Percentiles rank a stretch among this genome's conserved stretches.
These are phyloP conservation scores for Cladosporium sp. DNA, from an alignment of 2,329 filamentous ascomycete genomes.

Conservation along the genomic window DNA sequence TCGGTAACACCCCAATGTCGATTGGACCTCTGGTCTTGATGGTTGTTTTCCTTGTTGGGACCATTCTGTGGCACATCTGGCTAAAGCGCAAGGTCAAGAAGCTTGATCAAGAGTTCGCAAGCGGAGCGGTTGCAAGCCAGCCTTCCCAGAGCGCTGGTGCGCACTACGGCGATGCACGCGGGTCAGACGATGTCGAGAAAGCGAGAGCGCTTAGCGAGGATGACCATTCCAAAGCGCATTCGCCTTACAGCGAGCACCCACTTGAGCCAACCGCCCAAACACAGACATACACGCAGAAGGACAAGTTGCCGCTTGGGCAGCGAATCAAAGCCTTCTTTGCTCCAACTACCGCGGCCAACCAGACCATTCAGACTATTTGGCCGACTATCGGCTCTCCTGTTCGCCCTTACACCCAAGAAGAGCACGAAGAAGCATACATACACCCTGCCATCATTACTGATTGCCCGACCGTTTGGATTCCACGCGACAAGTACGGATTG, in stretches of 20 bases:
- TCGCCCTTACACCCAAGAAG: slow-evolving; percentile 32
- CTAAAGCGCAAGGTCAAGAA: slow-evolving; percentile 38
- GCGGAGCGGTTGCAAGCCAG: slow-evolving; percentile 23
- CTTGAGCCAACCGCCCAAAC: neutral
- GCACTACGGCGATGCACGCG: slow-evolving; percentile 32
- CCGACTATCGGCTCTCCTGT: slow-evolving; percentile 33
- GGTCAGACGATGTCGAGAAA: slow-evolving; percentile 19
- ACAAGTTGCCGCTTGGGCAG: slow-evolving; percentile 24
- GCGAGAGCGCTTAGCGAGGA: slow-evolving; percentile 33
- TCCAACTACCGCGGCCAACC: slow-evolving; percentile 25
- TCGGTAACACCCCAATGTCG: slow-evolving; percentile 33
- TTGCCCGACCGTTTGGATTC: slow-evolving; percentile 49
- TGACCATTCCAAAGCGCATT: slow-evolving; percentile 16
- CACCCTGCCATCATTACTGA: slow-evolving; percentile 47
- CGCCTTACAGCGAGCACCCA: slow-evolving; percentile 2
- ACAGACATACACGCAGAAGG: neutral
- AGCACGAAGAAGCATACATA: slow-evolving; percentile 47
- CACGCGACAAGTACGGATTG: slow-evolving; percentile 47
- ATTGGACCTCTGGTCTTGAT: slow-evolving; percentile 47
- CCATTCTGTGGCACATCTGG: slow-evolving; percentile 45
- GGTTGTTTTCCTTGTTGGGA: slow-evolving; percentile 43
- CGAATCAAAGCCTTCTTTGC: slow-evolving; percentile 32
- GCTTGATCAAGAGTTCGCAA: slow-evolving; percentile 25
- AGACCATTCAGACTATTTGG: slow-evolving; percentile 36
- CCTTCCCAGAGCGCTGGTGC: neutral